Evolutionary conservation across 805 yeast species (phyloP), one percentile per base, ranked within the genome.

Genomic region (Blastobotrys chiropterorum): DNA sequence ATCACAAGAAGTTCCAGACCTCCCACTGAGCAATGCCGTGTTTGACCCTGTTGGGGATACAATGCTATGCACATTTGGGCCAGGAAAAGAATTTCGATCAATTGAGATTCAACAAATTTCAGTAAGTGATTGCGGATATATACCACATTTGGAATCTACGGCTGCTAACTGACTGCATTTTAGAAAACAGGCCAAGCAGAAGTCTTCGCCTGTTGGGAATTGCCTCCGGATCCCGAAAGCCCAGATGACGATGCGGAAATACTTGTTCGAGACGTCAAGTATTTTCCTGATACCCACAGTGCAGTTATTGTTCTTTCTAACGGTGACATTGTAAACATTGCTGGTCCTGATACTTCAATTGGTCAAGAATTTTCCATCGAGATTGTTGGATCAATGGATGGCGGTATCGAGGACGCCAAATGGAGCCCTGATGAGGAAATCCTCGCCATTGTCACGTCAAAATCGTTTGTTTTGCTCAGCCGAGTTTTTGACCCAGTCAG

Each of bases 381-480:
- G 59, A 83, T 90, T 46, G 90, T 85, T 7, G 98, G 97, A 0
- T 78, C 88, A 17, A 81, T 92, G 22, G 97, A 90, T 61, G 78
- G 76, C 34, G 92, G 90, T 0, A 70, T 92, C 14, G 61, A 67
- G 44, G 82, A 87, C 15, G 90, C 96, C 0, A 60, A 69, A 17
- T 94, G 98, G 98, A 83, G 96, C 11, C 85, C 85, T 3, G 97
- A 94, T 65, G 97, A 90, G 61, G 98, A 94, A 66, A 79, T 90
- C 0, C 70, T 92, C 49, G 81, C 83, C 1, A 58, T 94, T 16
- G 76, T 85, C 14, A 85, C 96, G 0, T 70, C 74, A 50, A 83
- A 80, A 48, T 51, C 67, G 2, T 67, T 88, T 7, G 69, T 88
- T 0, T 62, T 90, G 19, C 73, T 94, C 50, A 84, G 90, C 39